Conservation (phyloP, 345 rosid species). For the Salix dunnii region DNA sequence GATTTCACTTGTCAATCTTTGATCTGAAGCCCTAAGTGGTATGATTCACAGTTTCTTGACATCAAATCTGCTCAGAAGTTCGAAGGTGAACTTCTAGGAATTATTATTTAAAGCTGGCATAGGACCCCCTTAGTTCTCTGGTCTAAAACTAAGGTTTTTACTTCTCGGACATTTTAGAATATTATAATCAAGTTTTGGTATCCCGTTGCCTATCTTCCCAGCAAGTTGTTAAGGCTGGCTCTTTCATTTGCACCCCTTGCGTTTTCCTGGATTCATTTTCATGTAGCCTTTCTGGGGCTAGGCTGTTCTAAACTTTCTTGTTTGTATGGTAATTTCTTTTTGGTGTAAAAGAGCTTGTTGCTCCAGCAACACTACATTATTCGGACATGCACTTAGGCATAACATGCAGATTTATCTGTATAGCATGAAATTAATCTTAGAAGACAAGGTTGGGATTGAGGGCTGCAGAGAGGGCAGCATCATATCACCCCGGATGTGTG, state of each 20-base stretch:
- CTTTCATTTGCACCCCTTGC: not conserved
- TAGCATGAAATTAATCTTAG: not conserved
- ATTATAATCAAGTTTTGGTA: not conserved
- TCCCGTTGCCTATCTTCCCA: not conserved
- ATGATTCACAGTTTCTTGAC: not conserved
- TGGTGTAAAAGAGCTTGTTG: not conserved
- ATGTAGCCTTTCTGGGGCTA: not conserved
- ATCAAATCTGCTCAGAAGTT: not conserved
- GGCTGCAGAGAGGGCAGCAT: not conserved
- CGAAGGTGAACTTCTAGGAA: not conserved
- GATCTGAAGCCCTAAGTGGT: not conserved
- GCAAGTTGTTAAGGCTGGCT: not conserved
- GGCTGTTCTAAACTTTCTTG: not conserved
- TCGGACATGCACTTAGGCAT: not conserved
- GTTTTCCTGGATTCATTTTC: not conserved
- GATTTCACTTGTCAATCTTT: not conserved
- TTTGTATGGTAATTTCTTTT: not conserved
- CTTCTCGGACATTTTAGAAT: not conserved
- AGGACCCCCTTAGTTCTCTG: not conserved
- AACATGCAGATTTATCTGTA: not conserved
- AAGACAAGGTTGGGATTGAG: not conserved
- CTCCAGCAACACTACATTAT: not conserved
- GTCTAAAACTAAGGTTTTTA: not conserved
- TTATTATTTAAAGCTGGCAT: not conserved
- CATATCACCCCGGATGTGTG: not conserved